Conservation (phyloP, 257 asterid species). For the Solanum bulbocastanum region DNA sequence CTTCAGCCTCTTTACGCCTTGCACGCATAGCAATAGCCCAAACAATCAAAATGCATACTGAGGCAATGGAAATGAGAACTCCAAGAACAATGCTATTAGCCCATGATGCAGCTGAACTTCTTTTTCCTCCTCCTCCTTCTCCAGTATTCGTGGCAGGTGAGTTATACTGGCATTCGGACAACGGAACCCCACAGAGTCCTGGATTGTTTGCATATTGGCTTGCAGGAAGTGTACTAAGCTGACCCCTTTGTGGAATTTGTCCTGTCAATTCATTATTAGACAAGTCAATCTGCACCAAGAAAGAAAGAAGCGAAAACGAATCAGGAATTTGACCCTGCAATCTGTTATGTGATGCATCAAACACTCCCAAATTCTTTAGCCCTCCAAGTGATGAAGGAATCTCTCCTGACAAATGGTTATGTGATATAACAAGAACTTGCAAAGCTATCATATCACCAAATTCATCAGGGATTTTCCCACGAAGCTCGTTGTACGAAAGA, state of each 20-base stretch:
- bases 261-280: conserved; percentile 86
- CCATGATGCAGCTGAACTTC: conserved; percentile 39
- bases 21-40: conserved; percentile 81
- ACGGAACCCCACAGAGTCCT: conserved; percentile 85
- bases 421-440: conserved; percentile 75
- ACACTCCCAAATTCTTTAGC: conserved; percentile 79
- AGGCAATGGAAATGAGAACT: conserved; percentile 62
- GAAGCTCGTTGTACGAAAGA: conserved; percentile 74
- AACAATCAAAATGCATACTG: conserved; percentile 55
- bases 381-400: conserved; percentile 69
- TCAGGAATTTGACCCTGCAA: conserved; percentile 86
- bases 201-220: conserved; percentile 75
- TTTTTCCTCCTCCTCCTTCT: conserved; percentile 11
- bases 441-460: conserved; percentile 90
- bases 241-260: conserved; percentile 77
- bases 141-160: conserved; percentile 16
- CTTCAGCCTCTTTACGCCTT: conserved; percentile 58
- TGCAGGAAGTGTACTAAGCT: conserved; percentile 92
- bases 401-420: conserved; percentile 81
- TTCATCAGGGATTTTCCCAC: conserved; percentile 78
- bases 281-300: conserved; percentile 79
- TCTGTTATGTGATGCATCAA: conserved; percentile 87
- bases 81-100: conserved; percentile 86
- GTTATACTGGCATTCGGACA: conserved; percentile 47
- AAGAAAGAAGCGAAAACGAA: conserved; percentile 65